phyloP scores from a whole-genome alignment of 2,329 filamentous ascomycete species.

The Sporothrix brunneoviolacea region DNA sequence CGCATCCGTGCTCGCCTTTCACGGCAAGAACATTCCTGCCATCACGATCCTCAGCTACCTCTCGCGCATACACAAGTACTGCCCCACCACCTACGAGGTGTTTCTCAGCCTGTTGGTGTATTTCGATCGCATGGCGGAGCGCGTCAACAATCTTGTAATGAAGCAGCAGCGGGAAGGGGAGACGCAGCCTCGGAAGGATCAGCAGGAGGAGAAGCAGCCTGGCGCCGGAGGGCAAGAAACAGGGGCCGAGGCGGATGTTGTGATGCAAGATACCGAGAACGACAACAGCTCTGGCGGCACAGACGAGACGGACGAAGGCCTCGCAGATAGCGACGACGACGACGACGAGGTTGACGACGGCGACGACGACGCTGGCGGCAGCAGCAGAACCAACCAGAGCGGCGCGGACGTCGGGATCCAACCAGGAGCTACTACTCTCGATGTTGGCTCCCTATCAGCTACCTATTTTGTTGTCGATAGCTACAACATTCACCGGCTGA shows the following conservation, averaged over 20 bases:
- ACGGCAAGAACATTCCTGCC: conserved; percentile 94
- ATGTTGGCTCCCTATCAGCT: conserved; percentile 16
- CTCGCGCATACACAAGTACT: conserved; percentile 96
- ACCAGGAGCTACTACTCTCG: neutral
- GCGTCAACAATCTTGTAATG: conserved; percentile 76
- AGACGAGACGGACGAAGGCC: conserved; percentile 43
- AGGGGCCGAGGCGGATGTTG: neutral
- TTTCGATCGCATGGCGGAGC: conserved; percentile 97
- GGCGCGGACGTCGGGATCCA: neutral
- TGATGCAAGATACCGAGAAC: neutral
- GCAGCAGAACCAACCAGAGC: too few relatives aligned
- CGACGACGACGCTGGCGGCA: neutral
- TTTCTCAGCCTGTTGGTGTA: conserved; percentile 93
- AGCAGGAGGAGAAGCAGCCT: conserved; percentile 13
- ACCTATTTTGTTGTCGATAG: conserved; percentile 90
- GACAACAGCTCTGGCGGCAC: conserved; percentile 27
- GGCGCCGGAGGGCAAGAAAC: neutral
- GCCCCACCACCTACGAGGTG: conserved; percentile 95
- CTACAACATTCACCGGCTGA: conserved; percentile 95
- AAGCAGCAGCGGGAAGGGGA: conserved; percentile 53
- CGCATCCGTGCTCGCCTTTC: conserved; percentile 79
- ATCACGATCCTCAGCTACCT: conserved; percentile 97
- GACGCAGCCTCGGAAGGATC: conserved; percentile 19
- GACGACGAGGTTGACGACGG: conserved; percentile 4
- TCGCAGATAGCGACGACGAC: conserved; percentile 40